phyloP scores from a whole-genome alignment of 371 early-diverging fungal genomes.

The Mucor plumbeus region DNA sequence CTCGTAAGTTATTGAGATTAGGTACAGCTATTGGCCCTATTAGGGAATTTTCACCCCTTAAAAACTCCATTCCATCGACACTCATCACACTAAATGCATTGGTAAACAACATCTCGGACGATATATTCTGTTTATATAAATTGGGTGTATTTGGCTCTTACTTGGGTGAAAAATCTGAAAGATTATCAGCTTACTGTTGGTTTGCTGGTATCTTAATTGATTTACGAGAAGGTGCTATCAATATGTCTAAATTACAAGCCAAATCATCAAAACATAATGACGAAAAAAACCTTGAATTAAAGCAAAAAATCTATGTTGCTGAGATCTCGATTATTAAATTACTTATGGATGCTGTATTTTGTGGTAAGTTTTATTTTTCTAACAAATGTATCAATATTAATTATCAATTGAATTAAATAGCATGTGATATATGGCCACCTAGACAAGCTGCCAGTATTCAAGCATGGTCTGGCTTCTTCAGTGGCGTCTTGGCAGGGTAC shows the following conservation, averaged over 20 bases:
- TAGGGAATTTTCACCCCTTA: conserved; percentile 38
- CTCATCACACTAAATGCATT: conserved; percentile 29
- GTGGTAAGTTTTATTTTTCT: conserved; percentile 54
- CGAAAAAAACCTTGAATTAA: conserved; percentile 1
- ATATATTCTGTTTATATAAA: conserved; percentile 73
- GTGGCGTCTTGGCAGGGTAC: conserved; percentile 72
- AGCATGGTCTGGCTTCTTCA: conserved; percentile 70
- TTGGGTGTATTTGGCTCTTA: conserved; percentile 60
- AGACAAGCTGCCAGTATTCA: conserved; percentile 73
- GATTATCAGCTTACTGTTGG: conserved; percentile 62
- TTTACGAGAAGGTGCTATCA: conserved; percentile 34
- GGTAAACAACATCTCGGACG: conserved; percentile 77
- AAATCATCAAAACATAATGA: conserved; percentile 15
- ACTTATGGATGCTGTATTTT: conserved; percentile 67
- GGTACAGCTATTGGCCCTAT: conserved; percentile 68
- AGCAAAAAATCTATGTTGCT: conserved; percentile 51
- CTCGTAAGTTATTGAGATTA: conserved; percentile 77
- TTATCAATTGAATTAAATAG: conserved; percentile 38
- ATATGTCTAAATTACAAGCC: conserved; percentile 9
- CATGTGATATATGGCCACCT: conserved; percentile 70
- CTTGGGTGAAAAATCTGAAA: conserved; percentile 54
- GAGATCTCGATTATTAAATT: conserved; percentile 61
- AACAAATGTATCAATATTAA: background rate
- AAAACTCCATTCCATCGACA: conserved; percentile 15
- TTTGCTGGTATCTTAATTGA: conserved; percentile 63